A percentile compares a stretch with the other conserved stretches of the same genome.
These are phyloP conservation scores for Thraustotheca clavata DNA, from an alignment of 352 stramenopile species.

Conservation along the genomic window DNA sequence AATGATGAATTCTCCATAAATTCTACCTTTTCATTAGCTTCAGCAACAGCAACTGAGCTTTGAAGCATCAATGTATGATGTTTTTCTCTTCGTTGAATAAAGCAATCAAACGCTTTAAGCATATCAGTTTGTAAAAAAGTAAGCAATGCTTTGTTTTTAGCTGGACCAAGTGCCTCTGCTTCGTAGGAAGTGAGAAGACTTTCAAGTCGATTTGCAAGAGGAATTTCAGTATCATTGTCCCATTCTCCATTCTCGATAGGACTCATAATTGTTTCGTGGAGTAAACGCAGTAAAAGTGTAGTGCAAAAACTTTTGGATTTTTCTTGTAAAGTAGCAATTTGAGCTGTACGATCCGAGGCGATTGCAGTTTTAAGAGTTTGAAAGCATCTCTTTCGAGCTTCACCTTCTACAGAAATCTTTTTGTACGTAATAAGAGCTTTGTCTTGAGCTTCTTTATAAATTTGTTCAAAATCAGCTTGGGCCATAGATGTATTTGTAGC, in stretches of 20 bases:
- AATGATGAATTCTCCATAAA: background rate
- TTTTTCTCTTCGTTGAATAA: constrained; percentile 11
- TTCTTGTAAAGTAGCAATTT: constrained; percentile 50
- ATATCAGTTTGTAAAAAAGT: constrained; percentile 53
- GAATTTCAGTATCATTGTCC: constrained; percentile 20
- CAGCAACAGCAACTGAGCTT: background rate
- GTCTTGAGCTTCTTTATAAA: constrained; percentile 69
- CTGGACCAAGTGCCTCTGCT: constrained; percentile 40
- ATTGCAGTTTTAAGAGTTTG: constrained; percentile 71
- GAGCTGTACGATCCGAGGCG: constrained; percentile 38
- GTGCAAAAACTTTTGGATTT: constrained; percentile 48
- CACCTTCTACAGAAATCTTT: constrained; percentile 52
- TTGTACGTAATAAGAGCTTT: constrained; percentile 60
- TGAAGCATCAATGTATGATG: background rate
- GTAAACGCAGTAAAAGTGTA: constrained; percentile 33
- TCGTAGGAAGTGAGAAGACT: constrained; percentile 48
- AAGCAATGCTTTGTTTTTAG: constrained; percentile 60
- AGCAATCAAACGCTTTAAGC: constrained; percentile 38
- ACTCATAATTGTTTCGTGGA: constrained; percentile 30
- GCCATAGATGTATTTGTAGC: constrained; percentile 27
- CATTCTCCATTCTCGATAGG: constrained; percentile 37
- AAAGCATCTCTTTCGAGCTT: constrained; percentile 48
- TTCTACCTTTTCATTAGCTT: background rate
- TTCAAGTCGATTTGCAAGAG: background rate
- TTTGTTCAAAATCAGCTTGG: constrained; percentile 60